Conservation (phyloP, 2,329 filamentous ascomycete genomes). For the Madurella mycetomatis region DNA sequence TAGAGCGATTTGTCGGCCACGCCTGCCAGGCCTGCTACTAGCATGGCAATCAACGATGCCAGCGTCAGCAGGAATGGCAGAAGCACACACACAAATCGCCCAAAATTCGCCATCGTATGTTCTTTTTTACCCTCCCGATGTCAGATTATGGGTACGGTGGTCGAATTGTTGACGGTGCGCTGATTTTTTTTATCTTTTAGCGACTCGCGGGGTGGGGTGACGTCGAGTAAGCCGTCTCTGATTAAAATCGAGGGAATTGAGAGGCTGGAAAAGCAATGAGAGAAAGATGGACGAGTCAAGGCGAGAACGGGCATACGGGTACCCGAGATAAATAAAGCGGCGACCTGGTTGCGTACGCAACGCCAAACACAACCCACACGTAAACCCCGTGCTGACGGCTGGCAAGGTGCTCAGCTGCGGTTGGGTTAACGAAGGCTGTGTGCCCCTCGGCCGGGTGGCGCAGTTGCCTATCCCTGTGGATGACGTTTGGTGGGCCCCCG, state of each 20-base stretch:
- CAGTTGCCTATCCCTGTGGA: not conserved
- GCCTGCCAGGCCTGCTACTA: constrained; percentile 53
- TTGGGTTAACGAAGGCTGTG: not conserved
- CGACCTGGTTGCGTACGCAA: not conserved
- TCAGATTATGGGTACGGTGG: not conserved
- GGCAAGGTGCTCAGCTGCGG: not conserved
- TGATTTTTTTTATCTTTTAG: not conserved
- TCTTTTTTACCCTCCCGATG: not conserved
- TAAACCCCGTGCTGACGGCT: not conserved
- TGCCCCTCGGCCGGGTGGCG: not conserved
- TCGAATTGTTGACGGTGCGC: not conserved
- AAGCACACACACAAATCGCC: constrained; percentile 80
- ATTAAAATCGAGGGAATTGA: not conserved
- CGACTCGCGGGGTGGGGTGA: not conserved
- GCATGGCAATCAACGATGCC: constrained; percentile 66
- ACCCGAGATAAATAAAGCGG: not conserved
- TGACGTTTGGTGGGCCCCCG: no score
- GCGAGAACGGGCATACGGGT: not conserved
- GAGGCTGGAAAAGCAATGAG: not conserved
- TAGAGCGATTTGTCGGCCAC: constrained; percentile 53
- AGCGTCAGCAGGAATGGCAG: constrained; percentile 79
- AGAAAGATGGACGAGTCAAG: not conserved
- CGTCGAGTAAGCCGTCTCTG: not conserved
- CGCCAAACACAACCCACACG: not conserved
- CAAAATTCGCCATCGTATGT: constrained; percentile 42